These are phyloP conservation scores for Pinus taeda DNA, from an alignment of 75 land plant genomes.

Conservation along the genomic window DNA sequence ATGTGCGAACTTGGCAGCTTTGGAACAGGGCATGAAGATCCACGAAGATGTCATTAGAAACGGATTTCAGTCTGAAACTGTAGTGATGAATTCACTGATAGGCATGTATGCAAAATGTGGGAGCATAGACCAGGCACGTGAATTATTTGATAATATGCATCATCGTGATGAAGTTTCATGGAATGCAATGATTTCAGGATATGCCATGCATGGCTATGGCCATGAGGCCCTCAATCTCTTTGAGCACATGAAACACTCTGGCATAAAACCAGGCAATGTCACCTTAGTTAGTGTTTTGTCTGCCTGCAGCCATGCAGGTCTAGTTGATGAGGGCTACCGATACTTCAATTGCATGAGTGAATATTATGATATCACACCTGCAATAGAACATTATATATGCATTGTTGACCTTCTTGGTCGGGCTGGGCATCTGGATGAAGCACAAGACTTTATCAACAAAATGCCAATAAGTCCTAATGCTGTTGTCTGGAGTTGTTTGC, in stretches of 20 bases:
- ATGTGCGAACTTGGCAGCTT: not conserved
- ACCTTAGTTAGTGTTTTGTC: conserved; percentile 4
- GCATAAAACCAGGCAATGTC: too few relatives aligned
- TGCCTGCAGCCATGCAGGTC: conserved; percentile 16
- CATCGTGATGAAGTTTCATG: conserved; percentile 1
- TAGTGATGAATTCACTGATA: conserved; percentile 26
- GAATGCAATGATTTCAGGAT: conserved; percentile 13
- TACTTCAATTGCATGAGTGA: conserved; percentile 15
- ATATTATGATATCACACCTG: not conserved
- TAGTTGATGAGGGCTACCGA: conserved; percentile 4
- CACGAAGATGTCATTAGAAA: not conserved
- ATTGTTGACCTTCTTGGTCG: too few relatives aligned
- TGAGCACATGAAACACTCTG: conserved; percentile 2
- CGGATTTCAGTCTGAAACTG: conserved; percentile 9
- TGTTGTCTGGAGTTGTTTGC: too few relatives aligned
- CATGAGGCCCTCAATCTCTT: conserved; percentile 11
- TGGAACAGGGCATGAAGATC: conserved; percentile 5
- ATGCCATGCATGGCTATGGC: conserved; percentile 10
- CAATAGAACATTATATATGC: too few relatives aligned
- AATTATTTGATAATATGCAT: conserved; percentile 9
- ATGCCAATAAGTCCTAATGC: too few relatives aligned
- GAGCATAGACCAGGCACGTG: not conserved
- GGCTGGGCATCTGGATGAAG: too few relatives aligned
- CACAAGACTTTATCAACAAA: too few relatives aligned
- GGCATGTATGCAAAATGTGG: conserved; percentile 34